A percentile compares a stretch with the other conserved stretches of the same genome.
These are phyloP conservation scores for Vigna reflexopilosa DNA, from an alignment of 306 rosid genomes.

Conservation along the genomic window DNA sequence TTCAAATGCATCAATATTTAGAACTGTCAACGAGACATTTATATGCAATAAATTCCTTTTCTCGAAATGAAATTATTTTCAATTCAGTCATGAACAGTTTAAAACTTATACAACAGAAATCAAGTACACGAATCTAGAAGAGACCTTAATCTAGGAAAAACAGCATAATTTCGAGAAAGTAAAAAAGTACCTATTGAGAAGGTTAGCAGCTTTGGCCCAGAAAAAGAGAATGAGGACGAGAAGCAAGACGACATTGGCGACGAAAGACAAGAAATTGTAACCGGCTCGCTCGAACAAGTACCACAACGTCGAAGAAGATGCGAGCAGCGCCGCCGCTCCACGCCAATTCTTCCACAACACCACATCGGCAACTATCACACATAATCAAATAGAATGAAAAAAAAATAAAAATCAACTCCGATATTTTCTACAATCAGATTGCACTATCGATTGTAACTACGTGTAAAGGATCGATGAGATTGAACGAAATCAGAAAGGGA, in stretches of 20 bases:
- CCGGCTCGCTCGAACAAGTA: constrained; percentile 85
- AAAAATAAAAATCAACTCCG: constrained; percentile 5
- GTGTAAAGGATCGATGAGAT: constrained; percentile 32
- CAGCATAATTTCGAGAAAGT: not conserved
- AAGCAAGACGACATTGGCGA: constrained; percentile 83
- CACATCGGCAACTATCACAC: constrained; percentile 79
- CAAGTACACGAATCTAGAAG: not conserved
- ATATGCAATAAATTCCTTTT: not conserved
- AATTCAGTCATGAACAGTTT: not conserved
- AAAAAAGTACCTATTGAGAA: constrained; percentile 78
- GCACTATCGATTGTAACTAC: not conserved
- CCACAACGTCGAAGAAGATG: constrained; percentile 78
- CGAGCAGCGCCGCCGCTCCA: constrained; percentile 63
- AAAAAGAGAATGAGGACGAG: constrained; percentile 85
- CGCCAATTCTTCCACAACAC: constrained; percentile 89
- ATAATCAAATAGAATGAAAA: constrained; percentile 12
- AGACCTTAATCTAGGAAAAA: not conserved
- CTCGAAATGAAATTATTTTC: not conserved
- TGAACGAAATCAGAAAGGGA: constrained; percentile 28
- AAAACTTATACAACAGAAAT: not conserved
- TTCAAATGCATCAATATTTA: not conserved
- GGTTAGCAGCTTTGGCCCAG: constrained; percentile 98
- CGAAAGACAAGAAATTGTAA: constrained; percentile 84
- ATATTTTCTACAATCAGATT: not conserved
- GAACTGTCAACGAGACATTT: constrained; percentile 25